Evolutionary conservation across 208 protist species (phyloP).

Genomic region (Naegleria gruberi): DNA sequence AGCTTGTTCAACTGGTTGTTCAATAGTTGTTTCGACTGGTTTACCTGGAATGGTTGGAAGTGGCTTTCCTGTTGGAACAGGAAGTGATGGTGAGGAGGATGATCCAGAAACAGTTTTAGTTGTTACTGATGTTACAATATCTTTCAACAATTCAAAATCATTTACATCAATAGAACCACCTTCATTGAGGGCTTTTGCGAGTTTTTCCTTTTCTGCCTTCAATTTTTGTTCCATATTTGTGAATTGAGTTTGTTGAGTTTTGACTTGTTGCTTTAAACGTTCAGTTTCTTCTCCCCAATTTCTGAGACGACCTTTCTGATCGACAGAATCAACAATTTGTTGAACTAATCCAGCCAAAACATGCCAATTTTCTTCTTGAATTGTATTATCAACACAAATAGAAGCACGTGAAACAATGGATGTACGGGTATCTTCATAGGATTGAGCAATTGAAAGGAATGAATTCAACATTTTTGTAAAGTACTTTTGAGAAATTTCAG

Average conservation of each 20-base stretch:
- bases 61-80: background rate
- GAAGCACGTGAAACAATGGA: background rate
- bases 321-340: background rate
- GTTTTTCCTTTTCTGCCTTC: background rate
- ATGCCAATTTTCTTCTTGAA: background rate
- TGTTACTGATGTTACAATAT: background rate
- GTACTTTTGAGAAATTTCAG: background rate
- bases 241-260: background rate
- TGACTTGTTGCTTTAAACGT: background rate
- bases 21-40: background rate
- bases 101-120: background rate
- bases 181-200: background rate
- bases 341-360: background rate
- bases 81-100: background rate
- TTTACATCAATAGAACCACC: background rate
- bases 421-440: background rate
- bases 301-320: background rate
- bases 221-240: background rate
- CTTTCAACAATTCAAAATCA: conserved; percentile 8
- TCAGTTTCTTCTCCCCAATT: background rate
- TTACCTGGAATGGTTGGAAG: background rate
- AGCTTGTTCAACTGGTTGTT: background rate
- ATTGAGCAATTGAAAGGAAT: background rate
- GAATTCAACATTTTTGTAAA: background rate
- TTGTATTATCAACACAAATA: background rate